Conservation (phyloP, 768 basidiomycete genomes). For the Termitomyces sp. region DNA sequence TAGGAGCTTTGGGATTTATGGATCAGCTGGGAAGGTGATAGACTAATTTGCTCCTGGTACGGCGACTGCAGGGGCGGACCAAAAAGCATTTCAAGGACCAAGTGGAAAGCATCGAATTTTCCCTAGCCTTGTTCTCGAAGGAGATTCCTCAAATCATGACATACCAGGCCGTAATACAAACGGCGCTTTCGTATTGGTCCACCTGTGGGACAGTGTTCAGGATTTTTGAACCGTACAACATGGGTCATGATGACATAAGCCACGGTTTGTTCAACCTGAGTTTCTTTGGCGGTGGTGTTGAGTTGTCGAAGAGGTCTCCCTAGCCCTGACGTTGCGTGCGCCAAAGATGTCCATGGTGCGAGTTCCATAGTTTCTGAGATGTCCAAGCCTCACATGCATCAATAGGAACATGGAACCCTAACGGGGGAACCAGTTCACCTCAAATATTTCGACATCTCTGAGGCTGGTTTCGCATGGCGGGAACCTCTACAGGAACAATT, state of each 20-base stretch:
- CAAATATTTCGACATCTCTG: conserved; percentile 47
- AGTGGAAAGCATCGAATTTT: background rate
- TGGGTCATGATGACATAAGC: conserved; percentile 10
- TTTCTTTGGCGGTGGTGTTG: background rate
- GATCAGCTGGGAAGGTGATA: background rate
- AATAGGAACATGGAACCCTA: conserved; percentile 13
- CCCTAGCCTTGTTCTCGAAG: background rate
- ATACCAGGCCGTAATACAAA: background rate
- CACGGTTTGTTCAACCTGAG: conserved; percentile 1
- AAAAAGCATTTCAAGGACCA: background rate
- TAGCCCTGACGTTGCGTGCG: background rate
- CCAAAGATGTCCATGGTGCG: conserved; percentile 1
- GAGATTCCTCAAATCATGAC: background rate
- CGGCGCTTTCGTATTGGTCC: background rate
- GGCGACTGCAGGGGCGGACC: background rate
- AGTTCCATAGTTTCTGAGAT: background rate
- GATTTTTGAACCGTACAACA: background rate
- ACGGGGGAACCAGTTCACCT: conserved; percentile 15
- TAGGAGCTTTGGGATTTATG: background rate
- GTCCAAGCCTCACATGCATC: background rate
- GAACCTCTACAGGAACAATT: conserved; percentile 49
- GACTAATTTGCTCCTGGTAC: background rate
- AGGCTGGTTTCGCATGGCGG: conserved; percentile 54
- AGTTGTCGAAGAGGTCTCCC: background rate
- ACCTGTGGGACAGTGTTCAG: background rate